A percentile compares a stretch with the other conserved stretches of the same genome.
Conservation (phyloP, 306 rosid species). For the Dryas drummondii region DNA sequence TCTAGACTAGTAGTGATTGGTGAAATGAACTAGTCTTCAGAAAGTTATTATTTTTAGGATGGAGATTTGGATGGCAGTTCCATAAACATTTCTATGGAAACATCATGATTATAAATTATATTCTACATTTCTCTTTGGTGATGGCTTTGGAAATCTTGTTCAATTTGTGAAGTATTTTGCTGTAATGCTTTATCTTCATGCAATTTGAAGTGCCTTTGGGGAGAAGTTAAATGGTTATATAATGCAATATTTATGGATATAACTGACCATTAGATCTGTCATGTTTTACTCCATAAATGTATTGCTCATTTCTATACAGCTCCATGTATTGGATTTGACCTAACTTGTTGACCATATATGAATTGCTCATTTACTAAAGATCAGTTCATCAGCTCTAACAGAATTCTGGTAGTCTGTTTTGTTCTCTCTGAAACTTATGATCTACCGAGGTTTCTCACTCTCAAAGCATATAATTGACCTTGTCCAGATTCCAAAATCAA, state of each 20-base stretch:
- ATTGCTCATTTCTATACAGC: too few species aligned
- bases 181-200: background rate
- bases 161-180: background rate
- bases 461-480: too few species aligned
- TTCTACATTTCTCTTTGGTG: background rate
- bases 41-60: background rate
- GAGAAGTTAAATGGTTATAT: background rate
- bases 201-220: background rate
- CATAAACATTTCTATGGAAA: constrained; percentile 4
- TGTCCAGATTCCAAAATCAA: too few species aligned
- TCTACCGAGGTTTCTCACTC: too few species aligned
- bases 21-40: background rate
- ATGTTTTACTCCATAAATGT: background rate
- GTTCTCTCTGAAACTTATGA: too few species aligned
- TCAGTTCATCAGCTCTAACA: too few species aligned
- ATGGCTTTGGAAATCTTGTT: constrained; percentile 1
- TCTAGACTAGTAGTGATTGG: background rate
- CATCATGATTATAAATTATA: constrained; percentile 1
- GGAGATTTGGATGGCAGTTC: background rate
- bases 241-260: background rate
- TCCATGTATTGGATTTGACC: too few species aligned
- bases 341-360: too few species aligned
- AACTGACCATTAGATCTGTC: background rate
- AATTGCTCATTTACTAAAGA: too few species aligned
- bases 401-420: too few species aligned